These are phyloP conservation scores for Eimeria necatrix DNA, from an alignment of 169 alveolate genomes.

Conservation along the genomic window DNA sequence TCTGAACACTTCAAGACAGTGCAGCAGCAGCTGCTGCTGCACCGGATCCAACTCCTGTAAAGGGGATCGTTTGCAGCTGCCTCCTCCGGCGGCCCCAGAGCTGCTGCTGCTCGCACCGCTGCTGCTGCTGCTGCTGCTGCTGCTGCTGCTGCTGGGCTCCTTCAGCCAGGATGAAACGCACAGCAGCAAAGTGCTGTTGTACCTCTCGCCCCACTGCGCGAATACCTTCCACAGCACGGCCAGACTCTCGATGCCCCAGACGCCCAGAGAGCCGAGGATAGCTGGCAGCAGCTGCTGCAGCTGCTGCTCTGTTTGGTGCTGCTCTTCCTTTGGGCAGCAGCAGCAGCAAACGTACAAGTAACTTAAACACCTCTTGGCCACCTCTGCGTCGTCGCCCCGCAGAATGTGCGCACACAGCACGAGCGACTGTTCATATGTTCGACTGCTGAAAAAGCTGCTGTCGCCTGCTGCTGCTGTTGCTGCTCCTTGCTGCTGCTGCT, in stretches of 20 bases:
- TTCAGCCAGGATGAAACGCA: slow-evolving; percentile 47
- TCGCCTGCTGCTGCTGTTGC: background rate
- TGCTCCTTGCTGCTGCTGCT: slow-evolving; percentile 44
- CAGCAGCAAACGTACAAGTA: slow-evolving; percentile 64
- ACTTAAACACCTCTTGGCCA: slow-evolving; percentile 22
- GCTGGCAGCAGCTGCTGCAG: slow-evolving; percentile 72
- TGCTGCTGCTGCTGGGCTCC: slow-evolving; percentile 57
- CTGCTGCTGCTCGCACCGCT: background rate
- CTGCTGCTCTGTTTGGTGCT: slow-evolving; percentile 50
- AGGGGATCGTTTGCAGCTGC: slow-evolving; percentile 14
- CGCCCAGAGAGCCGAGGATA: slow-evolving; percentile 20
- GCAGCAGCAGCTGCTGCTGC: slow-evolving; percentile 74
- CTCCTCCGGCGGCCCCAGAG: background rate
- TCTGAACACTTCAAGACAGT: slow-evolving; percentile 45
- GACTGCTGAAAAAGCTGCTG: background rate
- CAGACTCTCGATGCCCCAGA: slow-evolving; percentile 71
- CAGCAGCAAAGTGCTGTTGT: slow-evolving; percentile 30
- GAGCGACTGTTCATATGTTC: slow-evolving; percentile 24
- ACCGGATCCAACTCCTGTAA: slow-evolving; percentile 23
- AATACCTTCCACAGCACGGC: slow-evolving; percentile 71
- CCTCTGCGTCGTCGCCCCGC: slow-evolving; percentile 60
- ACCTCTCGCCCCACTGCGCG: slow-evolving; percentile 50
- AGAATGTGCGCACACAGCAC: slow-evolving; percentile 38
- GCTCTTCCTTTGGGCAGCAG: slow-evolving; percentile 51
- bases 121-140: slow-evolving; percentile 55